Base-by-base conservation (phyloP, 306 rosid species). In the Acacia confusa region DNA sequence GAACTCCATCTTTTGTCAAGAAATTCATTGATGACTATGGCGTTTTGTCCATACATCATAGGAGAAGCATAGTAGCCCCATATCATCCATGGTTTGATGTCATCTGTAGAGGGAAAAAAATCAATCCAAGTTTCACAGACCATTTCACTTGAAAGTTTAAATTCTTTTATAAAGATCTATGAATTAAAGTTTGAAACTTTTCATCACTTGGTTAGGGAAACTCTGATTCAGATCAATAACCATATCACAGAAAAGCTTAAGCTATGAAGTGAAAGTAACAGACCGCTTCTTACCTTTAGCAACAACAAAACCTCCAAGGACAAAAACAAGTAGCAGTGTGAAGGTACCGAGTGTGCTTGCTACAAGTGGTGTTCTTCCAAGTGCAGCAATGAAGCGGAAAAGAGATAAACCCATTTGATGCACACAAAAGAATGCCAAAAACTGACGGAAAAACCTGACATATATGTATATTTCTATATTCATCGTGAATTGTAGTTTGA, bases 1-100 rank as follows among this genome's bases (percentile, higher is more conserved):
- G 74, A 40, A 41, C 89, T 89, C 99, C 99, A 95, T 89, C 99
- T 95, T 77, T 91, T 28, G 70, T 93, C 99, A 1, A 93, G 98
- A 81, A 95, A 95, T 79, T 95, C 99, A 38, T 93, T 93, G 80
- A 93, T 92, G 81, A 72, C 98, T 58, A 95, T 88, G 32, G 99
- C 94, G 74, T 95, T 95, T 63, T 95, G 98, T 83, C 98, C 98
- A 79, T 95, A 95, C 94, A 88, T 95, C 97, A 95, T 85, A 44
- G 99, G 99, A 84, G 96, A 95, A 55, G 74, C 63, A 79, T 95
- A 95, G 82, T 85, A 95, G 19, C 96, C 98, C 99, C 99, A 95
- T 80, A 86, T 64, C 94, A 93, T 89, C 98, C 98, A 95, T 3
- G 95, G 88, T 77, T 69, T 83, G 82, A 95, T 86, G 85, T 90